Conservation (phyloP, 169 alveolate genomes). For the Pseudocohnilembus persalinus region DNA sequence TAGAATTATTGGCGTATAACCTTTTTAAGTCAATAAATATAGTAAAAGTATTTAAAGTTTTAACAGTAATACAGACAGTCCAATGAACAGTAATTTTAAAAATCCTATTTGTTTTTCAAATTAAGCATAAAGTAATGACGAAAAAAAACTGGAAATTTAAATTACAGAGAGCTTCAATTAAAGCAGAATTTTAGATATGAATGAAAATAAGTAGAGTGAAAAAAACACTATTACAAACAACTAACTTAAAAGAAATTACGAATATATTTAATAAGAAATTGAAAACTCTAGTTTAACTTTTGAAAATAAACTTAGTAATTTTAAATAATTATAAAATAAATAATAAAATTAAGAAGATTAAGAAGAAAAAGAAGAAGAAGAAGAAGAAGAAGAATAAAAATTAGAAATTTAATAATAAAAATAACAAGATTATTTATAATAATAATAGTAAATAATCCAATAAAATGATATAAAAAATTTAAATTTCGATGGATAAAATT, state of each 20-base stretch:
- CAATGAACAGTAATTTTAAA: too few relatives aligned
- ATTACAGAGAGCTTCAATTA: too few relatives aligned
- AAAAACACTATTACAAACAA: too few relatives aligned
- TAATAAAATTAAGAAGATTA: neutral
- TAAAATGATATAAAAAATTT: neutral
- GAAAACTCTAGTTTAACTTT: neutral
- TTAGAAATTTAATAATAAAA: neutral
- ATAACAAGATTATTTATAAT: neutral
- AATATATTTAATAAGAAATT: too few relatives aligned
- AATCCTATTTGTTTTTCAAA: too few relatives aligned
- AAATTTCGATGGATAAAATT: neutral
- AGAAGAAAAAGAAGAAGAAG: neutral
- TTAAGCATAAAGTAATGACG: too few relatives aligned
- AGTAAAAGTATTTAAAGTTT: neutral
- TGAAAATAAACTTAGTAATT: neutral
- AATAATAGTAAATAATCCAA: neutral
- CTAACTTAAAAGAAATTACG: too few relatives aligned
- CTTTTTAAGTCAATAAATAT: neutral
- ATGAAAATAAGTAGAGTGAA: neutral
- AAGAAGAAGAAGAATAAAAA: neutral
- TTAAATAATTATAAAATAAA: too few relatives aligned
- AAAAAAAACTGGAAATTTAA: too few relatives aligned
- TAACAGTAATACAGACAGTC: too few relatives aligned
- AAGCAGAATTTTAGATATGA: too few relatives aligned
- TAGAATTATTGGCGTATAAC: neutral